Evolutionary conservation across 805 yeast genomes (phyloP).

Genomic region (Dipodascopsis tothii): DNA sequence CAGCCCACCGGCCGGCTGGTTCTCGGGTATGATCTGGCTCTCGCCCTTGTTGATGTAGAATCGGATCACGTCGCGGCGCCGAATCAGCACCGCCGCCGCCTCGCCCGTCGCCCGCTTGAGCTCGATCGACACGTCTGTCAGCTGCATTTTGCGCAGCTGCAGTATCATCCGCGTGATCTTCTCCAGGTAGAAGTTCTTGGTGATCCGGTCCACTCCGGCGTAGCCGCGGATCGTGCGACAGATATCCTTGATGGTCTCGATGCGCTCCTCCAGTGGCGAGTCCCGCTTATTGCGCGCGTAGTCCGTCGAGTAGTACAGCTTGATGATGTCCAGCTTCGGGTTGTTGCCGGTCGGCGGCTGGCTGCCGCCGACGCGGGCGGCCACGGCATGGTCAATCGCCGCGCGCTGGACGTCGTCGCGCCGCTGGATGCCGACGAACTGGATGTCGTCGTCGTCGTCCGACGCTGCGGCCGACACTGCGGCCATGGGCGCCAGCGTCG

Average conservation of each 20-base stretch:
- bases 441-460: not conserved
- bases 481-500: not conserved
- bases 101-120: not conserved
- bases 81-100: not conserved
- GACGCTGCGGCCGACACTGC: no score
- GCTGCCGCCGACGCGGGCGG: no score
- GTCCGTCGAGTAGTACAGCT: not conserved
- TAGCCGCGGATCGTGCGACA: not conserved
- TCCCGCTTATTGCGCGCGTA: not conserved
- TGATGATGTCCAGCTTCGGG: no score
- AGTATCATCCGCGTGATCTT: not conserved
- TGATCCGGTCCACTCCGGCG: not conserved
- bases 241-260: not conserved
- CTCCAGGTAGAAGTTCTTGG: not conserved
- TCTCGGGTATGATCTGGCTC: not conserved
- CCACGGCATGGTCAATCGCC: no score
- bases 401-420: no score
- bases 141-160: not conserved
- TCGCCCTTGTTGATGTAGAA: not conserved
- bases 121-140: not conserved
- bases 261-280: not conserved
- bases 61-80: not conserved
- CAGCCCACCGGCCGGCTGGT: not conserved
- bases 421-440: not conserved
- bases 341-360: no score